phyloP scores from a whole-genome alignment of 805 yeast genomes.

The Starmerella cellae region DNA sequence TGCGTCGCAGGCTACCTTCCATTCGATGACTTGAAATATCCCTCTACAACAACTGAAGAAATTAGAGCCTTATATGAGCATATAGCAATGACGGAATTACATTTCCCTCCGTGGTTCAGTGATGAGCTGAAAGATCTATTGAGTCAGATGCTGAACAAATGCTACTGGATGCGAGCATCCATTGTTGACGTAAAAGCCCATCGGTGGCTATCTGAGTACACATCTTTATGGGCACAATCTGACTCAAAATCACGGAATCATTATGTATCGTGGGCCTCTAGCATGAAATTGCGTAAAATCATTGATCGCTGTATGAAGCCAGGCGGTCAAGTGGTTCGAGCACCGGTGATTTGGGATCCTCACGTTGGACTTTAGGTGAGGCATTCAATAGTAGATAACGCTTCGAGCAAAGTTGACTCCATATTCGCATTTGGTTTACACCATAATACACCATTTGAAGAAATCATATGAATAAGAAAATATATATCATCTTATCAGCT shows the following conservation, averaged over 20 bases:
- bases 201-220: constrained; percentile 2
- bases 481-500: no score
- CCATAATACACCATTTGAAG: no score
- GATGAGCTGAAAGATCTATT: constrained; percentile 44
- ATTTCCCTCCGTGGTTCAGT: constrained; percentile 76
- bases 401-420: no score
- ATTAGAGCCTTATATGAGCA: constrained; percentile 64
- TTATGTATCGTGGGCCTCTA: neutral
- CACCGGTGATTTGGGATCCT: constrained; percentile 12
- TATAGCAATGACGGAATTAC: constrained; percentile 68
- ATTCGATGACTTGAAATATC: constrained; percentile 73
- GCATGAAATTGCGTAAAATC: neutral
- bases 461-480: no score
- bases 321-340: constrained; percentile 1
- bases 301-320: neutral
- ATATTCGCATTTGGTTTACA: no score
- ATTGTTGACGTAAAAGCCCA: constrained; percentile 5
- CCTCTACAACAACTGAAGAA: constrained; percentile 82
- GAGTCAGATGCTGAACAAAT: constrained; percentile 46
- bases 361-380: no score
- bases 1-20: constrained; percentile 78
- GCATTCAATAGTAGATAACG: no score
- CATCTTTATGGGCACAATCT: constrained; percentile 1
- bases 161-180: constrained; percentile 46
- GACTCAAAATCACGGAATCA: neutral